A percentile compares a stretch with the other conserved stretches of the same genome.
Conservation (phyloP, 345 rosid genomes). For the Eucalyptus erythrocorys region DNA sequence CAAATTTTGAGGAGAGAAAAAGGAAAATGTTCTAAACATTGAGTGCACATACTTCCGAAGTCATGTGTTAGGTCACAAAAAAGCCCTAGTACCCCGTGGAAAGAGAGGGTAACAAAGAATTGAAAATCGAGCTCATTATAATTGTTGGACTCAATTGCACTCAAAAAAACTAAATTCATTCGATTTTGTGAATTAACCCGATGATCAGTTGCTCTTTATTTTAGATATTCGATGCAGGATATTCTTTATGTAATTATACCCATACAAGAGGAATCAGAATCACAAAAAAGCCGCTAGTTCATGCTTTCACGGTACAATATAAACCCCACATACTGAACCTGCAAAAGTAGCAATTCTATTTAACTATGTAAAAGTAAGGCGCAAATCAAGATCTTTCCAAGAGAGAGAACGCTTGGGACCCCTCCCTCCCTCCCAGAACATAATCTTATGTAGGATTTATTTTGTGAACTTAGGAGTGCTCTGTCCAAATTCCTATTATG, state of each 20-base stretch:
- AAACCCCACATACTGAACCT: neutral
- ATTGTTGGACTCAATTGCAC: neutral
- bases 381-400: neutral
- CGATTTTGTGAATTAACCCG: neutral
- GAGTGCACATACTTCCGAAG: neutral
- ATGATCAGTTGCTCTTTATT: neutral
- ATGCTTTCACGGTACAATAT: neutral
- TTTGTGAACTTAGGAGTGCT: neutral
- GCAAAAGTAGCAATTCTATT: neutral
- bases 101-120: neutral
- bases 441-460: neutral
- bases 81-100: neutral
- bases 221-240: neutral
- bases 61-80: neutral
- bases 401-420: neutral
- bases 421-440: neutral
- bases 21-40: neutral
- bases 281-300: neutral
- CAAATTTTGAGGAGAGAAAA: neutral
- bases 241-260: neutral
- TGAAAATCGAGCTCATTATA: neutral
- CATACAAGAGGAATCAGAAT: neutral
- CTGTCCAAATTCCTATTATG: neutral
- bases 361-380: neutral
- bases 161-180: neutral